These are phyloP conservation scores for Sporisorium sorghi DNA, from an alignment of 1,284 basidiomycete genomes.

Conservation along the genomic window DNA sequence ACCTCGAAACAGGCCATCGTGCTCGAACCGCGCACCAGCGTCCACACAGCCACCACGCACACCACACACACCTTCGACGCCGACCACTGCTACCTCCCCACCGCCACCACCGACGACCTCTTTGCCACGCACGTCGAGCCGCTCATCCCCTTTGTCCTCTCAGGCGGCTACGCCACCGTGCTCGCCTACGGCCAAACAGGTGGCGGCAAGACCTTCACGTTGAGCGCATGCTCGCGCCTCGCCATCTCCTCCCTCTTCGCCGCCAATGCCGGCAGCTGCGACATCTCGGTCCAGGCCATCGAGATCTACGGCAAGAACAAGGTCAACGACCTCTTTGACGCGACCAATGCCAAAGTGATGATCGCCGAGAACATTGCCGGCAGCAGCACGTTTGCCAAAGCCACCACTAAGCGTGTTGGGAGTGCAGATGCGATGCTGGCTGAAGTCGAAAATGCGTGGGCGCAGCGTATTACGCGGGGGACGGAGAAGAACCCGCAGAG, in stretches of 20 bases:
- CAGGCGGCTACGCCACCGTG: slow-evolving; percentile 31
- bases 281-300: slow-evolving; percentile 14
- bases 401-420: slow-evolving; percentile 10
- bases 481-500: slow-evolving; percentile 31
- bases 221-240: slow-evolving; percentile 20
- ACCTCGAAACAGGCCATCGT: slow-evolving; percentile 8
- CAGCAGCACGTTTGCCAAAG: slow-evolving; percentile 11
- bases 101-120: slow-evolving; percentile 10
- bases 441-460: slow-evolving; percentile 21
- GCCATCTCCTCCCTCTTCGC: slow-evolving; percentile 13
- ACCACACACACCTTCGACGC: slow-evolving; percentile 20
- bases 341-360: slow-evolving; percentile 5
- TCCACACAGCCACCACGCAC: slow-evolving; percentile 5
- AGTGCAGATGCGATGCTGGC: slow-evolving; percentile 9
- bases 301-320: slow-evolving; percentile 38
- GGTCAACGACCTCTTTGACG: slow-evolving; percentile 40
- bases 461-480: slow-evolving; percentile 17
- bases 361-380: slow-evolving; percentile 33
- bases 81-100: slow-evolving; percentile 17
- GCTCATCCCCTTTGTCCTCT: slow-evolving; percentile 27
- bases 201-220: slow-evolving; percentile 29
- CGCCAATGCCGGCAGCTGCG: slow-evolving; percentile 1
- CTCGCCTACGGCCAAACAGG: slow-evolving; percentile 43
- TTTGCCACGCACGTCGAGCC: slow-evolving; percentile 18
- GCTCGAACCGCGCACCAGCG: slow-evolving; percentile 21